Evolutionary conservation across 2,329 filamentous ascomycete species (phyloP).

Genomic region (Chaetomium sp.): DNA sequence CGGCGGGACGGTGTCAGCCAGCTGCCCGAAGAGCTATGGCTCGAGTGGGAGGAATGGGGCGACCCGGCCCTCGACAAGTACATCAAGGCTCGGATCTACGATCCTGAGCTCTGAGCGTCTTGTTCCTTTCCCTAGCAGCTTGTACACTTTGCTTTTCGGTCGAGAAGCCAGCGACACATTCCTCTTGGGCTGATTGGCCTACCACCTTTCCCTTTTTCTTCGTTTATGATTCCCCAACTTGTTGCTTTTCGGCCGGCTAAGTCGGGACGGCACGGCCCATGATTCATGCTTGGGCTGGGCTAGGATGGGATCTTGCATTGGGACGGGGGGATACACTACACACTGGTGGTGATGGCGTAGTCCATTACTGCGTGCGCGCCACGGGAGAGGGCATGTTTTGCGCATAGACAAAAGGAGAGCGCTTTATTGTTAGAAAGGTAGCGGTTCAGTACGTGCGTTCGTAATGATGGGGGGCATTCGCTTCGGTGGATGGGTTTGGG

Average conservation of each 20-base stretch:
- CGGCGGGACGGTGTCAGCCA: constrained; percentile 76
- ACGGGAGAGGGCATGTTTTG: constrained; percentile 8
- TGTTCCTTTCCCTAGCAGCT: constrained; percentile 3
- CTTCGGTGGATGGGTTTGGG: background rate
- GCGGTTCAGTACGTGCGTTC: constrained; percentile 1
- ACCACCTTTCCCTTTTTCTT: constrained; percentile 13
- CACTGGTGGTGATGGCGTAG: background rate
- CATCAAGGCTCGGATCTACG: constrained; percentile 64
- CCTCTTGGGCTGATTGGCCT: background rate
- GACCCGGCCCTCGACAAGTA: constrained; percentile 62
- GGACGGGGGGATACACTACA: constrained; percentile 4
- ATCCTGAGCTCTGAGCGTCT: constrained; percentile 46
- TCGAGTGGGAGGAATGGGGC: constrained; percentile 73
- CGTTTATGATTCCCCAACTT: constrained; percentile 25
- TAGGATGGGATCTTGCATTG: constrained; percentile 23
- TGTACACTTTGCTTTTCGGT: background rate
- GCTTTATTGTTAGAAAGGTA: background rate
- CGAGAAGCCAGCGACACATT: constrained; percentile 1
- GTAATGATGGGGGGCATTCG: constrained; percentile 7
- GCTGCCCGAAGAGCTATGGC: constrained; percentile 68
- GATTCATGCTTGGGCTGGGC: background rate
- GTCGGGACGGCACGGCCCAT: constrained; percentile 4
- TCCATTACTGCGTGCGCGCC: background rate
- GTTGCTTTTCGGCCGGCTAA: constrained; percentile 4
- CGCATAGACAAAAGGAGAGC: constrained; percentile 12